Evolutionary conservation across 2,329 filamentous ascomycete species (phyloP).

Genomic region (Annulohypoxylon truncatum): DNA sequence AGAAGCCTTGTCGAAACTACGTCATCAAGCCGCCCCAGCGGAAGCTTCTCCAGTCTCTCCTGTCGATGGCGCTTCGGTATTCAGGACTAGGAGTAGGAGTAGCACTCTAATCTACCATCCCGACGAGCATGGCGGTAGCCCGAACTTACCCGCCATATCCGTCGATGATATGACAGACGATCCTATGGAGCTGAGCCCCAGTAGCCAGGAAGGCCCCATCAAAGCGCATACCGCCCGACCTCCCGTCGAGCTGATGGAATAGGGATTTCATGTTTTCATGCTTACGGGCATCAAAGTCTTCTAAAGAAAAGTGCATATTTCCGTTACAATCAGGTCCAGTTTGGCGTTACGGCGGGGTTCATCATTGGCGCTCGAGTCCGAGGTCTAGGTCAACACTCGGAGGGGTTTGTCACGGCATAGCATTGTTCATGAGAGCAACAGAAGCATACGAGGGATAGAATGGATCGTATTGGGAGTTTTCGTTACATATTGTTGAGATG

Average conservation of each 20-base stretch:
- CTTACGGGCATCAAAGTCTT: constrained; percentile 16
- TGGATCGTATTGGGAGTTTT: constrained; percentile 5
- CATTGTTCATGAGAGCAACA: constrained; percentile 12
- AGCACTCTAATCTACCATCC: constrained; percentile 75
- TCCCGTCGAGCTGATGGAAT: constrained; percentile 73
- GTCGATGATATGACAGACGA: constrained; percentile 75
- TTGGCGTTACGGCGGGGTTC: constrained; percentile 29
- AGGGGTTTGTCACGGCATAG: constrained; percentile 22
- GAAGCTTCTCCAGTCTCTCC: constrained; percentile 53
- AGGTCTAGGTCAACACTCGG: constrained; percentile 7
- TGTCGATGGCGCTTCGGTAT: constrained; percentile 49
- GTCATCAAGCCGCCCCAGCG: constrained; percentile 56
- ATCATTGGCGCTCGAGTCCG: constrained; percentile 9
- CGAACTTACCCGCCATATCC: constrained; percentile 71
- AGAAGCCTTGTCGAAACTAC: constrained; percentile 71
- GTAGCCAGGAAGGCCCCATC: constrained; percentile 57
- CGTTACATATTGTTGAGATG: constrained; percentile 13
- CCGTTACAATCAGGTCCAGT: constrained; percentile 17
- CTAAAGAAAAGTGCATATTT: constrained; percentile 23
- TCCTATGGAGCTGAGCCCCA: constrained; percentile 54
- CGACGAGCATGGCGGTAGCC: constrained; percentile 64
- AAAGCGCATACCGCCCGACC: constrained; percentile 71
- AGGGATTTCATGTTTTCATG: constrained; percentile 36
- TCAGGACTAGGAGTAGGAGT: constrained; percentile 65
- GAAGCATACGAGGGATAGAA: constrained; percentile 6